Conservation (phyloP, 2,329 filamentous ascomycete genomes). For the Teratosphaeria viscida region DNA sequence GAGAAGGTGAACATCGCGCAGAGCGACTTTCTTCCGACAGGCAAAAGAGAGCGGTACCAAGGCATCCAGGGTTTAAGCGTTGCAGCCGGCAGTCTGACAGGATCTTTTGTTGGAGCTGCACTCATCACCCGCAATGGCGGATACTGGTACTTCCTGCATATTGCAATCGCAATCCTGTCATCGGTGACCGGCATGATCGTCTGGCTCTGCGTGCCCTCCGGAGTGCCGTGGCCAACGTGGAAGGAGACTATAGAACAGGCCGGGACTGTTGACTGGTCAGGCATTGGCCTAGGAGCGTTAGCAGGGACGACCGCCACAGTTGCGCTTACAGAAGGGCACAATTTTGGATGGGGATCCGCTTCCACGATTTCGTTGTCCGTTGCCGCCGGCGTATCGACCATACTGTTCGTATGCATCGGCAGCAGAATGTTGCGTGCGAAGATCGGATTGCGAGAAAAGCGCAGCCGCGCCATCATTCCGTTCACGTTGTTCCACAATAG, state of each 20-base stretch:
- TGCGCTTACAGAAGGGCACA: constrained; percentile 8
- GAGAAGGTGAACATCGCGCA: constrained; percentile 13
- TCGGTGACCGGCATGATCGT: constrained; percentile 2
- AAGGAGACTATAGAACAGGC: constrained; percentile 2
- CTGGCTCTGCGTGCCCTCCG: constrained; percentile 6
- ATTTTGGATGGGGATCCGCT: constrained; percentile 1
- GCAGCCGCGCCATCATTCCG: constrained; percentile 12
- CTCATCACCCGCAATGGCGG: constrained; percentile 1
- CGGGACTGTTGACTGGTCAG: constrained; percentile 12
- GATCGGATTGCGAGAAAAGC: background rate
- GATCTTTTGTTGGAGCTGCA: constrained; percentile 10
- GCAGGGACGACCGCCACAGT: constrained; percentile 7
- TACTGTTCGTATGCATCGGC: constrained; percentile 7
- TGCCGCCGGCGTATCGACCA: constrained; percentile 2
- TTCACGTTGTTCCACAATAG: constrained; percentile 15
- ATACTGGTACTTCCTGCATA: constrained; percentile 7
- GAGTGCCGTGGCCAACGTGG: background rate
- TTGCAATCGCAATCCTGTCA: constrained; percentile 6
- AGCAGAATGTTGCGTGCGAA: background rate
- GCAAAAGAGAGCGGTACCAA: constrained; percentile 11
- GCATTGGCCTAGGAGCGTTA: constrained; percentile 8
- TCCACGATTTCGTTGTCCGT: constrained; percentile 6
- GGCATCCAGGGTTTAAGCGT: constrained; percentile 14
- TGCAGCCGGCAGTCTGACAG: constrained; percentile 11
- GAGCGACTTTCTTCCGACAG: constrained; percentile 11